Conservation (phyloP, 2,329 filamentous ascomycete species). For the Macroventuria anomochaeta region DNA sequence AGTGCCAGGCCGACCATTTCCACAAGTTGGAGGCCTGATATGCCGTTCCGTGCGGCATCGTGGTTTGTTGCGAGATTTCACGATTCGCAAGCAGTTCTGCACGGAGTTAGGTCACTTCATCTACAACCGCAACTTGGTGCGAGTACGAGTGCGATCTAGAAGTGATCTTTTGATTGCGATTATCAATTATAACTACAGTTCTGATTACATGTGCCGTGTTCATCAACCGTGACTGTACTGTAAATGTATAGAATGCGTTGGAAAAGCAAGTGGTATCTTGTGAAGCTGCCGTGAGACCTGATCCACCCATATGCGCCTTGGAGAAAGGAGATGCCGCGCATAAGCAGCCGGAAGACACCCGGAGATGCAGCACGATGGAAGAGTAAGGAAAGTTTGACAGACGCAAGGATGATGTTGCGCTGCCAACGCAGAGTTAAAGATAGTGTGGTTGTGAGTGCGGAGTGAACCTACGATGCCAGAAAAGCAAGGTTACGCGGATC, state of each 20-base stretch:
- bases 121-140: too few relatives aligned
- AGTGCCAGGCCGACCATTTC: background rate
- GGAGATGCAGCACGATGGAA: conserved; percentile 1
- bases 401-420: conserved; percentile 13
- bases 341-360: background rate
- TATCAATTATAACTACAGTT: conserved; percentile 14
- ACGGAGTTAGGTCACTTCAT: background rate
- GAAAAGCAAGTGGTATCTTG: conserved; percentile 34
- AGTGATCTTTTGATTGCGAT: background rate
- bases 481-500: conserved; percentile 23
- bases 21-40: conserved; percentile 8
- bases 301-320: conserved; percentile 21
- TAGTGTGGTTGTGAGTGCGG: conserved; percentile 13
- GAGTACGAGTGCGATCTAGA: background rate
- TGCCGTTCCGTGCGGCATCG: background rate
- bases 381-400: conserved; percentile 11
- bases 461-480: conserved; percentile 21
- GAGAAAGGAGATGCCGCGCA: conserved; percentile 1
- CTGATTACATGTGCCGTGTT: conserved; percentile 9
- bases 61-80: background rate
- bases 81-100: conserved; percentile 6
- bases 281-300: conserved; percentile 16
- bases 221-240: conserved; percentile 19
- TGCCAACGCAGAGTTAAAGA: conserved; percentile 16
- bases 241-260: conserved; percentile 3